phyloP scores from a whole-genome alignment of 2,329 filamentous ascomycete genomes.

The Zalaria obscura region DNA sequence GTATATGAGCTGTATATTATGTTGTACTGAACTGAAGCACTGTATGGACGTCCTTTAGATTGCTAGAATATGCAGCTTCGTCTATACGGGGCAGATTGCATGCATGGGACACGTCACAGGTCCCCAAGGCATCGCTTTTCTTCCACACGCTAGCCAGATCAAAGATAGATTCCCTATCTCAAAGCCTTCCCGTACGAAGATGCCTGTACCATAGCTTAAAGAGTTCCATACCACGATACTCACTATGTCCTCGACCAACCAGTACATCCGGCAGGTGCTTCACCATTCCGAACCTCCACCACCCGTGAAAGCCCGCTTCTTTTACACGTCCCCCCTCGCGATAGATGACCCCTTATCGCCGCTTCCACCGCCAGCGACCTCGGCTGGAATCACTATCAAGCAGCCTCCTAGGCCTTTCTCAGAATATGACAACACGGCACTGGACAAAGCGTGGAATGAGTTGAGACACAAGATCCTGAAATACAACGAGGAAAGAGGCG shows the following conservation, averaged over 20 bases:
- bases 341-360: conserved; percentile 26
- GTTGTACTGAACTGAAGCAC: too few species aligned
- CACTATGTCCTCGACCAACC: conserved; percentile 16
- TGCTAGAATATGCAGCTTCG: too few species aligned
- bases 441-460: conserved; percentile 22
- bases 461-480: conserved; percentile 18
- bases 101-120: too few species aligned
- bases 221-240: too few species aligned
- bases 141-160: too few species aligned
- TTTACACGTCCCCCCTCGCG: conserved; percentile 20
- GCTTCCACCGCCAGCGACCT: conserved; percentile 16
- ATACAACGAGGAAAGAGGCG: conserved; percentile 18
- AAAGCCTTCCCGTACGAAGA: too few species aligned
- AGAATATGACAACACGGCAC: conserved; percentile 19
- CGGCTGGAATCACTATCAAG: conserved; percentile 8
- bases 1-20: too few species aligned
- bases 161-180: too few species aligned
- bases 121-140: too few species aligned
- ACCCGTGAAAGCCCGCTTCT: conserved; percentile 20
- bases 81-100: too few species aligned
- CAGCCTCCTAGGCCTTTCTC: conserved; percentile 23
- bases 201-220: too few species aligned
- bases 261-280: conserved; percentile 30
- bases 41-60: too few species aligned
- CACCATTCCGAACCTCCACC: conserved; percentile 22